Base-by-base conservation (phyloP, 345 rosid genomes). In the Eutrema japonicum region DNA sequence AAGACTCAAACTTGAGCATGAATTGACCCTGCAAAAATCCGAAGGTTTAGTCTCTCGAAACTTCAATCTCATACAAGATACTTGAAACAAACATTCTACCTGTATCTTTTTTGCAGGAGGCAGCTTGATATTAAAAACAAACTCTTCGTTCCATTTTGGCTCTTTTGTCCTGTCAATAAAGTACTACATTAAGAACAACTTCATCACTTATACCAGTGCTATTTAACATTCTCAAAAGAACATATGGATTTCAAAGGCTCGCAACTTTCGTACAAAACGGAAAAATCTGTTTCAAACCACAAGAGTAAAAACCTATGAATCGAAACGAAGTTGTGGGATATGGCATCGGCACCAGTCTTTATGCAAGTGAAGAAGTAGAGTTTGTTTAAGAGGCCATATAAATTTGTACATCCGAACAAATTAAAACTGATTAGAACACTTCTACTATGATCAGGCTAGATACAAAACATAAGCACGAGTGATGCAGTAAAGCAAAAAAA, bases 111-210 rank as follows among this genome's bases (percentile, higher is more conserved):
- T 84, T 9, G 82, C 70, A 8, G 83, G 69, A 11, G 87, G 80
- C 64, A 68, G 83, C 82, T 89, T 94, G 57, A 88, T 75, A 72
- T 91, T 82, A 41, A 94, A 79, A 76, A 82, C 82, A 78, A 86
- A 85, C 26, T 91, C 89, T 79, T 88, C 89, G 66, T 91, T 89
- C 98, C 98, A 94, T 22, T 87, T 86, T 46, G 96, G 98, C 77
- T 88, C 83, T 68, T 68, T 91, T 45, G 81, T 87, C 85, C 98
- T 94, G 85, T 29, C 73, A 81, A 77, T 35, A 35, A 59, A 38
- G 3, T 56, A 47, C 48, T 4, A 57, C 12, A 40, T 48, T 55
- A 45, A 55, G 32, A 43, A 53, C 49, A 49, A 10, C 7, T 47
- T 30, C 10, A 4, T 29, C 22, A 45, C 53, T 18, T 32, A 18